phyloP scores from a whole-genome alignment of 148 eudicot species.

The Spergularia bocconei region DNA sequence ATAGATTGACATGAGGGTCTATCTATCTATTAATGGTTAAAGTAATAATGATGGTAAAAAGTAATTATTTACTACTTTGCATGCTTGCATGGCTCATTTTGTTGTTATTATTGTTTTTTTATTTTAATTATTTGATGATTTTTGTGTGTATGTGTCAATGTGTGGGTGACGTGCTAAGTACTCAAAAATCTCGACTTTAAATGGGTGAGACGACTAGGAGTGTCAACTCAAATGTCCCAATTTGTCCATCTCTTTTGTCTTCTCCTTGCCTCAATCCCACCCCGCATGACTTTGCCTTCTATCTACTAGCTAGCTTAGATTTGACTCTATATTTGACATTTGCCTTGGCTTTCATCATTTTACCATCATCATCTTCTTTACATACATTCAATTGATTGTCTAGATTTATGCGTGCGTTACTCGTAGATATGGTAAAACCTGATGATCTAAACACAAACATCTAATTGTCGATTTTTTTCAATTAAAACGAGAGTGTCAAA shows the following conservation, averaged over 20 bases:
- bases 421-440: no score
- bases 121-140: background rate
- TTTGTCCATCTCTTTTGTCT: background rate
- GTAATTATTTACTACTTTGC: background rate
- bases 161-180: slow-evolving; percentile 22
- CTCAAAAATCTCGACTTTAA: slow-evolving; percentile 21
- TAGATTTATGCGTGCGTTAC: no score
- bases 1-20: slow-evolving; percentile 21
- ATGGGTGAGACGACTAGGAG: slow-evolving; percentile 5
- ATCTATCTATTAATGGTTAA: background rate
- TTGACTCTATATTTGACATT: no score
- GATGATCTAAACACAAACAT: no score
- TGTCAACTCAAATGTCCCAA: slow-evolving; percentile 25
- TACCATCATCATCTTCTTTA: no score
- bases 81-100: background rate
- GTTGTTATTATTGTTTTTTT: background rate
- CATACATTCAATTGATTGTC: no score
- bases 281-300: background rate
- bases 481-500: no score
- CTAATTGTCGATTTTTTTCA: no score
- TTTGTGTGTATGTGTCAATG: background rate
- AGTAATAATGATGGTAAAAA: background rate
- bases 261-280: background rate
- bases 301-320: background rate
- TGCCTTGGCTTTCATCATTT: no score